Evolutionary conservation across 2,329 filamentous ascomycete species (phyloP).

Genomic region (Nothophaeocryptopus gaeumannii): DNA sequence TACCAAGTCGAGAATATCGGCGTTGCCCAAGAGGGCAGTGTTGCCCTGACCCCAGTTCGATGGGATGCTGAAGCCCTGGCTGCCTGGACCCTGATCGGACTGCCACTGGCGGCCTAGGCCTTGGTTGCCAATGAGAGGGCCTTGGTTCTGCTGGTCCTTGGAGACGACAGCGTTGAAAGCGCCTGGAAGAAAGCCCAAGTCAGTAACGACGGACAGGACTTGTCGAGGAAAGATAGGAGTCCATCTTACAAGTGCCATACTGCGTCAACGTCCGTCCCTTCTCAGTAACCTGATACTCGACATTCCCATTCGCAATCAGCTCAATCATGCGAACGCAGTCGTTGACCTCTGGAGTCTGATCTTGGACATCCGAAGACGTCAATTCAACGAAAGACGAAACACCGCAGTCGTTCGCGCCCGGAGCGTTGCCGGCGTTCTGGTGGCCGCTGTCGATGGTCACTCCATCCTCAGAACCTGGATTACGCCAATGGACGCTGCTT

Average conservation of each 20-base stretch:
- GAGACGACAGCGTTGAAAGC: conserved; percentile 10
- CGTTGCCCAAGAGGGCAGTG: conserved; percentile 9
- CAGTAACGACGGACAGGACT: background rate
- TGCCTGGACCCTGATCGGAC: too few species aligned
- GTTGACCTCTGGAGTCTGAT: background rate
- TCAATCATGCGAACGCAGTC: conserved; percentile 10
- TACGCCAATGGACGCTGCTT: too few species aligned
- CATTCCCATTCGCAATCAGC: conserved; percentile 1
- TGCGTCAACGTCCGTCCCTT: background rate
- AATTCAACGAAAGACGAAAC: conserved; percentile 8
- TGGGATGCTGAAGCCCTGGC: too few species aligned
- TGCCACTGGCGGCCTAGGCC: too few species aligned
- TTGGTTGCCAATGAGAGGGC: too few species aligned
- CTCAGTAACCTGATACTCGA: conserved; percentile 8
- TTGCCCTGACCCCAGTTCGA: too few species aligned
- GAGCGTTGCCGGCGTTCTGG: conserved; percentile 10
- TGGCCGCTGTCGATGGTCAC: background rate
- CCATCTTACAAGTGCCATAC: conserved; percentile 10
- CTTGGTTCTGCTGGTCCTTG: background rate
- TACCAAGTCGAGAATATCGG: conserved; percentile 11
- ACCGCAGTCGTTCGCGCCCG: conserved; percentile 16
- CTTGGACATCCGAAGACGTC: background rate
- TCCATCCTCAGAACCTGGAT: too few species aligned
- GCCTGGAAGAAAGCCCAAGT: conserved; percentile 1
- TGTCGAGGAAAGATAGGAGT: too few species aligned